phyloP scores from a whole-genome alignment of 2,329 filamentous ascomycete species.

The Arthrobotrys conoides region DNA sequence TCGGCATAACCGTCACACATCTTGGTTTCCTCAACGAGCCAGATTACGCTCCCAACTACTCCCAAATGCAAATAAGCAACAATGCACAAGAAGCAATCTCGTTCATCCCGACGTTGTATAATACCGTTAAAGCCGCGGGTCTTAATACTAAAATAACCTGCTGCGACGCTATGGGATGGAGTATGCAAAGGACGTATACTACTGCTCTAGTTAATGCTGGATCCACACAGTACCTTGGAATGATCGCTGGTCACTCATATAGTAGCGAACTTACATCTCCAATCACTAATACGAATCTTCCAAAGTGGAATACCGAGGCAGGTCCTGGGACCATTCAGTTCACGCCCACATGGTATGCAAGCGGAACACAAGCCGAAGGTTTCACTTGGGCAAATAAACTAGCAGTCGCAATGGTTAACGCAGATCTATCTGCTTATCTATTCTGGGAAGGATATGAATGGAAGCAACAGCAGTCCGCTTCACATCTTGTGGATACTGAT shows the following conservation, averaged over 20 bases:
- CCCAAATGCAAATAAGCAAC: slow-evolving; percentile 57
- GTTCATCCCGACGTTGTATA: slow-evolving; percentile 66
- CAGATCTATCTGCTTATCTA: slow-evolving; percentile 71
- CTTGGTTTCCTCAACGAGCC: slow-evolving; percentile 71
- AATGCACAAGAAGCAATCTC: slow-evolving; percentile 51
- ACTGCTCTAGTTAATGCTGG: slow-evolving; percentile 67
- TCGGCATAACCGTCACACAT: slow-evolving; percentile 69
- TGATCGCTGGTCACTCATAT: slow-evolving; percentile 69
- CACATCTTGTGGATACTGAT: slow-evolving; percentile 65
- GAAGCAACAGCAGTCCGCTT: slow-evolving; percentile 64
- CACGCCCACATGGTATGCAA: slow-evolving; percentile 69
- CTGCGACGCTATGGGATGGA: slow-evolving; percentile 69
- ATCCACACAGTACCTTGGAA: slow-evolving; percentile 67
- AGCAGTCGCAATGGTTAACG: slow-evolving; percentile 70
- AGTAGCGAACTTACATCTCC: slow-evolving; percentile 67
- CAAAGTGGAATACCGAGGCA: slow-evolving; percentile 72
- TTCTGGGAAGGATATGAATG: slow-evolving; percentile 72
- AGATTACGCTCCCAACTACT: slow-evolving; percentile 66
- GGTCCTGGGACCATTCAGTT: slow-evolving; percentile 69
- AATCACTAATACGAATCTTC: slow-evolving; percentile 67
- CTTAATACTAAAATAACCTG: slow-evolving; percentile 68
- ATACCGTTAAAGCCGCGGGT: slow-evolving; percentile 66
- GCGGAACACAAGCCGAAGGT: slow-evolving; percentile 70
- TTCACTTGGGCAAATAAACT: slow-evolving; percentile 73
- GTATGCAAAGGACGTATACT: slow-evolving; percentile 66